Base-by-base conservation (phyloP, 495 filamentous ascomycete species). In the Penicillium tannophilum region DNA sequence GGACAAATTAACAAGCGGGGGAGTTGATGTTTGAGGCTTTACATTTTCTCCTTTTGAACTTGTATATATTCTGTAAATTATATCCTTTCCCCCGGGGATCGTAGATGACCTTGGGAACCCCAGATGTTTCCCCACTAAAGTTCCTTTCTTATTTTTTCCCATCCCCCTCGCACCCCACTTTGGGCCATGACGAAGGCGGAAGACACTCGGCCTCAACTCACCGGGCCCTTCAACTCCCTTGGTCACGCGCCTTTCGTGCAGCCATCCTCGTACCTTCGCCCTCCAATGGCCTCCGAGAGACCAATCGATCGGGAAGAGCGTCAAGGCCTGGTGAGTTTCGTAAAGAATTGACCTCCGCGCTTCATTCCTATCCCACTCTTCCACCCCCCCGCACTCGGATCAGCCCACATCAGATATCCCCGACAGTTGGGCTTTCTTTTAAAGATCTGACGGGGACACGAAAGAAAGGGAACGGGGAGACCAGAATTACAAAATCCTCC, bases 221-320 rank as follows among this genome's bases (percentile, higher is more conserved):
- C 55, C 59, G 60, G 56, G 61, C 36, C 57, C 55, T 67, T 63
- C 62, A 60, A 43, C 56, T 68, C 61, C 59, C 50, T 53, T 69
- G 69, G 75, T 78, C 80, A 81, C 76, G 77, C 80, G 72, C 72
- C 65, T 58, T 87, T 86, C 75, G 91, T 94, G 66, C 86, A 89
- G 79, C 93, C 91, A 65, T 88, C 89, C 56, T 91, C 90, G 48
- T 96, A 92, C 79, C 86, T 95, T 74, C 87, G 86, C 67, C 89
- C 88, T 71, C 79, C 82, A 76, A 79, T 79, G 70, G 73, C 80
- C 65, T 74, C 86, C 69, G 79, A 89, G 76, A 89, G 81, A 76
- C 83, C 86, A 62, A 80, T 96, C 61, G 93, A 98, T 75, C 86
- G 83, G 75, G 93, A 97, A 78, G 93, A 98, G 79, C 84, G 88